Evolutionary conservation across 352 stramenopile genomes (phyloP).

Genomic region (Phytophthora rubi): DNA sequence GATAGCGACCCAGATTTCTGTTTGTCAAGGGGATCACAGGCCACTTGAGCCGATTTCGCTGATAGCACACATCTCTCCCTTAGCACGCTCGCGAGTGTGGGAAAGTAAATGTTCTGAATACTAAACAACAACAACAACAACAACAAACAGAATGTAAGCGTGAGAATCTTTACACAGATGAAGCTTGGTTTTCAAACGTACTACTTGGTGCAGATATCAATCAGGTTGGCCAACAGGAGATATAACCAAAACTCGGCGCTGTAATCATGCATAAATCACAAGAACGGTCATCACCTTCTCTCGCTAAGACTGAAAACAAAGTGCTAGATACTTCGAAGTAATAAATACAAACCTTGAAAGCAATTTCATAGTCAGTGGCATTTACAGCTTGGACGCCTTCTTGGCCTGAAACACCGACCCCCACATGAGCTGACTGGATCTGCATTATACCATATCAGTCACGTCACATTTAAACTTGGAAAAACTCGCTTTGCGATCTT

Average conservation of each 20-base stretch:
- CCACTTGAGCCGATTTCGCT: conserved; percentile 50
- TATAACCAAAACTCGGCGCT: background rate
- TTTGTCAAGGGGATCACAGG: conserved; percentile 35
- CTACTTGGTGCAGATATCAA: conserved; percentile 75
- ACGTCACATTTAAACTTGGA: too few species aligned
- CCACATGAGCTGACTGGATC: too few species aligned
- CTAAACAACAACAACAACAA: conserved; percentile 27
- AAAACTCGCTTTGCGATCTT: too few species aligned
- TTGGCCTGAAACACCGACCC: too few species aligned
- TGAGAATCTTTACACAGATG: background rate
- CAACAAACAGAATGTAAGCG: background rate
- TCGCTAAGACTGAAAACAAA: background rate
- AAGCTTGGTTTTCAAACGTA: conserved; percentile 33
- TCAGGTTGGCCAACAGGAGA: background rate
- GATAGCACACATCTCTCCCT: conserved; percentile 63
- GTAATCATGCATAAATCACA: background rate
- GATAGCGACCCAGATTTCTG: conserved; percentile 14
- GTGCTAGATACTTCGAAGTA: background rate
- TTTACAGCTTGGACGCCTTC: too few species aligned
- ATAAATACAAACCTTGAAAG: too few species aligned
- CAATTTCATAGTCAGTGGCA: too few species aligned
- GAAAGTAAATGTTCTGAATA: conserved; percentile 69
- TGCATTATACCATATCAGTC: too few species aligned
- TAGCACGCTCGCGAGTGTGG: conserved; percentile 69
- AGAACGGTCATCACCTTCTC: background rate